Evolutionary conservation across 2,329 filamentous ascomycete genomes (phyloP), one percentile per base, ranked within the genome.

Genomic region (Beauveria caledonica): DNA sequence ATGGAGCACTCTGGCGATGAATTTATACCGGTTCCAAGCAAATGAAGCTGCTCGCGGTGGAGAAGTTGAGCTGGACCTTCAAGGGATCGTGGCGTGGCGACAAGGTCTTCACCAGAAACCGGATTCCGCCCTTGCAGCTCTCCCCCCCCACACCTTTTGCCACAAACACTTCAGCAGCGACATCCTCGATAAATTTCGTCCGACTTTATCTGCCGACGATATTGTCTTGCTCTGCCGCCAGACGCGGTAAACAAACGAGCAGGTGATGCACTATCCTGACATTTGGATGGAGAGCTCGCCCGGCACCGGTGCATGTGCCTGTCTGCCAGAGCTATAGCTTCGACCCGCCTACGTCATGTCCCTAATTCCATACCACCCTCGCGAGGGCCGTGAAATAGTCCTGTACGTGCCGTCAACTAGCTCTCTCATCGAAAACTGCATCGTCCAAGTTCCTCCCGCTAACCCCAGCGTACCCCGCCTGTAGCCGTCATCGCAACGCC

Each of bases 401-500:
- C 79, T 94, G 89, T 92, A 81, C 69, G 88, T 67, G n/a, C 29
- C 23, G 6, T 23, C 53, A n/a, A 19, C 49, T 15, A 11, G 23
- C 17, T 15, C 17, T 10, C 11, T 27, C 17, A 40, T 36, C 49
- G 3, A n/a, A 3, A 25, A 10, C 5, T 48, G 39, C 54, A 15
- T n/a, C 11, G 25, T n/a, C 15, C 9, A 4, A 17, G 39, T 10
- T 29, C 17, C 21, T 56, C 29, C 23, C 36, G 27, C 25, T 44
- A 52, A 21, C 15, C 21, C 29, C 51, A 25, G 13, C 3, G 53
- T 50, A 19, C 11, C 4, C 36, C 36, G 1, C 25, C 27, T 27
- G 25, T 68, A 97, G 94, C 57, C 94, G 93, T 63, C 92, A 97
- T 73, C 89, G 90, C 70, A 91, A 96, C 76, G 88, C 92, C 23